These are phyloP conservation scores for Quillaja saponaria DNA, from an alignment of 306 rosid species.

Conservation along the genomic window DNA sequence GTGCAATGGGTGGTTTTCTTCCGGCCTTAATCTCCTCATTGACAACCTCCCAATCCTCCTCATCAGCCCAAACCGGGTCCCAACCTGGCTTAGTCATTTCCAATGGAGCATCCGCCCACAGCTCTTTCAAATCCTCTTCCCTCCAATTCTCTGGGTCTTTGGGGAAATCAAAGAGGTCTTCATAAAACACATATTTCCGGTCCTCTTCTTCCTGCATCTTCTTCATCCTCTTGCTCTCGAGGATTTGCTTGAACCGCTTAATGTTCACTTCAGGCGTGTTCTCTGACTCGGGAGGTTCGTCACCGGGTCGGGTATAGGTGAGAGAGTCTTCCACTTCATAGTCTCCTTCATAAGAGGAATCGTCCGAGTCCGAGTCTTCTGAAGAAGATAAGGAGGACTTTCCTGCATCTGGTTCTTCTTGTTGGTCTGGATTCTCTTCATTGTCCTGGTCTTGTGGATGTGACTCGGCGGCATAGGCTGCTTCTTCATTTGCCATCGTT, in stretches of 20 bases:
- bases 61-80: slow-evolving; percentile 75
- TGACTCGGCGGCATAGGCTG: background rate
- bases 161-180: slow-evolving; percentile 63
- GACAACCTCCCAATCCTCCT: slow-evolving; percentile 62
- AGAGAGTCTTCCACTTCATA: slow-evolving; percentile 29
- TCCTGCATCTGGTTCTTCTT: background rate
- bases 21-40: slow-evolving; percentile 46
- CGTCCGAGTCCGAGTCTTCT: slow-evolving; percentile 28
- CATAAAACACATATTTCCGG: background rate
- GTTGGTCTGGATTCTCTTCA: background rate
- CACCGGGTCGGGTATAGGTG: slow-evolving; percentile 26
- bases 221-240: slow-evolving; percentile 33
- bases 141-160: slow-evolving; percentile 68
- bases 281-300: slow-evolving; percentile 26
- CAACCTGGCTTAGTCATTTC: slow-evolving; percentile 66
- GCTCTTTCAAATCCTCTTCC: slow-evolving; percentile 74
- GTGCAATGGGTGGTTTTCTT: slow-evolving; percentile 62
- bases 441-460: slow-evolving; percentile 2
- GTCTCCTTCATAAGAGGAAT: slow-evolving; percentile 19
- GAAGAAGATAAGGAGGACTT: slow-evolving; percentile 15
- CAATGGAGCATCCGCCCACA: slow-evolving; percentile 67
- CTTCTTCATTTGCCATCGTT: slow-evolving; percentile 25
- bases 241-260: slow-evolving; percentile 31
- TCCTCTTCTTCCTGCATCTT: slow-evolving; percentile 34
- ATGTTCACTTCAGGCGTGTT: slow-evolving; percentile 42